phyloP scores from a whole-genome alignment of 2,329 filamentous ascomycete genomes.

The Magnaporthales sp. region DNA sequence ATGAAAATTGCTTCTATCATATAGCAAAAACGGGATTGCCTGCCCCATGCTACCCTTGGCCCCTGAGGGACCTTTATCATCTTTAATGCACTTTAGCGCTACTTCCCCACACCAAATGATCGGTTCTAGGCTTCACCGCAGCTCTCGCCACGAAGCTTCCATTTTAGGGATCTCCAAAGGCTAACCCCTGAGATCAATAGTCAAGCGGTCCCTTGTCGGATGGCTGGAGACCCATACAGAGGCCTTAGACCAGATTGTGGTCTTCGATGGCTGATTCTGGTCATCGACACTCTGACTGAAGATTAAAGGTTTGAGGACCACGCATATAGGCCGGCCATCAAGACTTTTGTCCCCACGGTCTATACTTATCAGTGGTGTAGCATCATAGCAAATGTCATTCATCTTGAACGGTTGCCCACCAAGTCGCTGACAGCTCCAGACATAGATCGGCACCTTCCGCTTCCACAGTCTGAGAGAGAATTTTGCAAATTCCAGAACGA shows the following conservation, averaged over 20 bases:
- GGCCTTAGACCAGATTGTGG: neutral
- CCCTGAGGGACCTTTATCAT: neutral
- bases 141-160: neutral
- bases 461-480: neutral
- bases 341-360: neutral
- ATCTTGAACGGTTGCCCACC: neutral
- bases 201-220: neutral
- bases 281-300: neutral
- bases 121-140: neutral
- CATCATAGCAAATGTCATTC: neutral
- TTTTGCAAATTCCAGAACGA: neutral
- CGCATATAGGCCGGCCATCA: slow-evolving; percentile 1
- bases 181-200: neutral
- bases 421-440: neutral
- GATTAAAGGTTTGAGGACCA: neutral
- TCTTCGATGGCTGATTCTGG: neutral
- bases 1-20: neutral
- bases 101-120: neutral
- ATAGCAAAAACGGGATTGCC: neutral
- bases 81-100: neutral
- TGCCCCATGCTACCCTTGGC: neutral
- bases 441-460: neutral
- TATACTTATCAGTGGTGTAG: neutral
- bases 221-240: neutral
- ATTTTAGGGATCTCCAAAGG: neutral